Percentiles rank a stretch among this genome's conserved stretches.
These are phyloP conservation scores for Fonsecaea monophora DNA, from an alignment of 2,329 filamentous ascomycete genomes.

Conservation along the genomic window DNA sequence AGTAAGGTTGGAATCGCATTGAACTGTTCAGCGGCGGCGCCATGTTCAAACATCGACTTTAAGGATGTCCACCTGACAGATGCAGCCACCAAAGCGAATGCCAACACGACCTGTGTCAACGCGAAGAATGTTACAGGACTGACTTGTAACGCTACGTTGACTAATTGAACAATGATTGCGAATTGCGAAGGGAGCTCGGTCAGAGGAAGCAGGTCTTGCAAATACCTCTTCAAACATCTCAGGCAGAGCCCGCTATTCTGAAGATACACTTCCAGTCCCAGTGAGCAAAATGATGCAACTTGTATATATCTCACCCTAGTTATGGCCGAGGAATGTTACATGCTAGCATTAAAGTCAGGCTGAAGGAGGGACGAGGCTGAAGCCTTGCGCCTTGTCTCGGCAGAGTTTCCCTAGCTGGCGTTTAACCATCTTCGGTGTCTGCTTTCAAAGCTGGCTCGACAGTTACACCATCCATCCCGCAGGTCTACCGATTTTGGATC, in stretches of 20 bases:
- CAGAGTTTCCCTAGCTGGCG: not conserved
- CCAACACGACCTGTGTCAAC: constrained; percentile 13
- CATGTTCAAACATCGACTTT: constrained; percentile 15
- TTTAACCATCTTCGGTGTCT: not conserved
- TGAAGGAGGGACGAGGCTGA: not conserved
- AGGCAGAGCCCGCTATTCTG: not conserved
- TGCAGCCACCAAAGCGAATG: constrained; percentile 8
- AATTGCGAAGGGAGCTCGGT: not conserved
- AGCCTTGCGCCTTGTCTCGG: not conserved
- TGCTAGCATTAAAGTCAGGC: not conserved
- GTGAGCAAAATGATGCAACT: not conserved
- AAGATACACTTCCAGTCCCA: not conserved
- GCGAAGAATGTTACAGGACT: constrained; percentile 10
- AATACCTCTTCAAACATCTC: not conserved
- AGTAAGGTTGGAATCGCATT: constrained; percentile 19
- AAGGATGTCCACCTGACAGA: constrained; percentile 6
- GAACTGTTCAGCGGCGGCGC: constrained; percentile 16
- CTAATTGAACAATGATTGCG: not conserved
- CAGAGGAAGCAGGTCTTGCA: not conserved
- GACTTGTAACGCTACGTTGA: constrained; percentile 4
- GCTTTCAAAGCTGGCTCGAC: not conserved
- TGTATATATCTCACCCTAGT: too few species aligned
- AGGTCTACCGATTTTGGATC: not conserved
- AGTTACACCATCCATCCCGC: not conserved
- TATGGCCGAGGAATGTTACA: not conserved